Evolutionary conservation across 352 stramenopile genomes (phyloP), one percentile per base, ranked within the genome.

Genomic region (Phytophthora colocasiae): DNA sequence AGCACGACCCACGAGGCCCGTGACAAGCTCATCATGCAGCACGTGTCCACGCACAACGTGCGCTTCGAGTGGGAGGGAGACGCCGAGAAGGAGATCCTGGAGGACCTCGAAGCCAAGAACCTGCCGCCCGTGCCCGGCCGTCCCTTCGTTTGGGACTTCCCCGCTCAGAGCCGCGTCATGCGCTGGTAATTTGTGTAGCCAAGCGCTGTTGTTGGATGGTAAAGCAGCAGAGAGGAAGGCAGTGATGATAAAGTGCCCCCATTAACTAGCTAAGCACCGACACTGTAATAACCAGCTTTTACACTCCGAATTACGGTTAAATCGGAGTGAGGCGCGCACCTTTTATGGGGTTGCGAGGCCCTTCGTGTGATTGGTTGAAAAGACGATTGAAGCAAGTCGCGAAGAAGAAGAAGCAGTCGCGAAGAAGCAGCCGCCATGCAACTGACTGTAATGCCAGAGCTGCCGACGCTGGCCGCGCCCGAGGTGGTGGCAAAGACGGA

Each of bases 21-120:
- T 19, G 83, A 94, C 66, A 75, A 86, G 59, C 66, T 94, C 55
- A 90, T 94, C 57, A 17, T 90, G 73, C 74, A 81, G 56, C 76
- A 91, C 52, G 17, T 58, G n/a, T 78, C 82, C 58, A 91, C 80
- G 49, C 87, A 96, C 80, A 89, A 90, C 53, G 81, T 94, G 58
- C 86, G 82, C 71, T 90, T 93, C 62, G 84, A 89, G 60, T 96
- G 87, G 87, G 84, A 96, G 64, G 72, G 65, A 38, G 70, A 84
- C 46, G 73, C 89, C 36, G 87, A 93, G 40, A 57, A 73, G 66
- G 76, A 90, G 41, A 93, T 96, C 71, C 34, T 94, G 26, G 75
- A 84, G 48, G 84, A 92, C 49, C 78, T 69, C 48, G 84, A 93
- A 46, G 73, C 70, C 52, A 93, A 96, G 76, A 78, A 83, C 75